Evolutionary conservation across 2,329 filamentous ascomycete genomes (phyloP), one percentile per base, ranked within the genome.

Genomic region (Colletotrichum orbiculare): DNA sequence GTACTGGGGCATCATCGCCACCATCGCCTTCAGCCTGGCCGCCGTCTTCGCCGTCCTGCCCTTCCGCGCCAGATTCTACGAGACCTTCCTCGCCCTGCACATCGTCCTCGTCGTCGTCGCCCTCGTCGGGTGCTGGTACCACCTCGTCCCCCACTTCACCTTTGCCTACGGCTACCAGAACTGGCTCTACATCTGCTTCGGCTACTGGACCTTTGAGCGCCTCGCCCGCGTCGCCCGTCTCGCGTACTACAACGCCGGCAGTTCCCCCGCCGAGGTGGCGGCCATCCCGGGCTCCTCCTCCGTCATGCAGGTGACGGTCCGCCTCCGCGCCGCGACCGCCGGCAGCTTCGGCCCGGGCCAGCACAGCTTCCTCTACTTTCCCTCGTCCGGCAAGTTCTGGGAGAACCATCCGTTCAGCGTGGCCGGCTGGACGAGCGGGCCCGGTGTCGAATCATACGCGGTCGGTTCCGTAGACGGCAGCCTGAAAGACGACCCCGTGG

Each of bases 291-390:
- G 47, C 11, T 55, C 58, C 12, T 55, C 58, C 12, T 71, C 70
- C 6, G 69, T 77, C 42, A 69, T 83, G 13, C 75, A 81, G 7
- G 70, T 85, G 10, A 80, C 83, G 58, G 67, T 85, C 10, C 42
- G 43, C 25, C 72, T 71, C 1, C 79, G 77, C 6, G 65, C 81
- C 6, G 67, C 76, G 37, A 82, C 25, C 25, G 25, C 25, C 1
- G 25, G 77, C 75, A 70, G 68, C 3, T 60, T 64, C 0, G 60
- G 66, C 8, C 74, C 75, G 0, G 78, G 76, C 2, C 69, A 75
- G 6, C 78, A 83, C 38, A 74, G 71, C 1, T 79, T 78, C 57
- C 71, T 79, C 2, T 72, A 71, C 67, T 78, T 78, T 54, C 74
- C 75, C 12, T 71, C 71, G 0, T 53, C 78, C 17, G 67, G 70